Conservation (phyloP, 169 alveolate genomes). For the Plasmodium vivax region DNA sequence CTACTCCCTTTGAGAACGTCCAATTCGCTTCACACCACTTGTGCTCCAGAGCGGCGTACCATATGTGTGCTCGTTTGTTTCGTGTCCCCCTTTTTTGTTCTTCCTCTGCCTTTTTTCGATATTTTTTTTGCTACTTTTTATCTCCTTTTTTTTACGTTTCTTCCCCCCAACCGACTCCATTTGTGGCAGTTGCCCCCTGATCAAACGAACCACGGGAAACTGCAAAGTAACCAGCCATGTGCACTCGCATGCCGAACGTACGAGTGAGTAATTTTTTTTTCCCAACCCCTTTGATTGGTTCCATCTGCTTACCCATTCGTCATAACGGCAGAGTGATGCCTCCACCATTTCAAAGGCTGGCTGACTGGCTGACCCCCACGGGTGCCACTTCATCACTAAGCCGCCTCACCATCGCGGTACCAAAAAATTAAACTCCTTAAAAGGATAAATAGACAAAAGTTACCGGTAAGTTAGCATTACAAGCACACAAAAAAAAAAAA, state of each 20-base stretch:
- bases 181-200: background rate
- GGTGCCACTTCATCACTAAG: background rate
- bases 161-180: background rate
- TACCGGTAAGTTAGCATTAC: background rate
- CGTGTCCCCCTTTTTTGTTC: background rate
- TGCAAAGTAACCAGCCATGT: background rate
- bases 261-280: background rate
- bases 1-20: background rate
- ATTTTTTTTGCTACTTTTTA: no score
- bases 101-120: background rate
- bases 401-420: background rate
- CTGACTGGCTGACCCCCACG: background rate
- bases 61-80: background rate
- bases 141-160: background rate
- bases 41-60: background rate
- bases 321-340: no score
- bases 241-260: background rate
- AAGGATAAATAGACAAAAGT: background rate
- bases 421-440: background rate
- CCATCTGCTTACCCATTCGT: background rate
- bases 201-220: background rate
- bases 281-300: background rate
- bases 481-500: background rate
- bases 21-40: background rate
- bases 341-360: background rate